Base-by-base conservation (phyloP, 1,284 basidiomycete genomes). In the Ceratobasidium sp. region DNA sequence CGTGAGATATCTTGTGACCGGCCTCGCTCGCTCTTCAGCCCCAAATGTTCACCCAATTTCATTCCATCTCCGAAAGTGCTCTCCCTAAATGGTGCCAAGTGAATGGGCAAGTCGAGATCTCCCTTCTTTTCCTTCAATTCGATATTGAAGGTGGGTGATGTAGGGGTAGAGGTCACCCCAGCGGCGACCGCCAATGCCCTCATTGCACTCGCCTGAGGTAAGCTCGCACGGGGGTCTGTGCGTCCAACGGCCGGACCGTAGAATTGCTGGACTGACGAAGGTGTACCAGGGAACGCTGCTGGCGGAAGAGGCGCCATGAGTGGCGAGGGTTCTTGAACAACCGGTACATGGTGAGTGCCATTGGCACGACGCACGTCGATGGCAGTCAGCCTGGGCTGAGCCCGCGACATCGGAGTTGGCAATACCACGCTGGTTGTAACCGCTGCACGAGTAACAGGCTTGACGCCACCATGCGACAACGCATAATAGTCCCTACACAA, bases 171-270 rank as follows among this genome's bases (percentile, higher is more conserved):
- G 1, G 60, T 25, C 7, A 64, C 49, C 4, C 60, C 60, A 20
- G 60, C 60, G 15, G 60, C 60, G 29, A 64, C 34, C 12, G 60
- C 60, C 35, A 64, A 31, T 22, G 60, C 60, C 47, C 60, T 35
- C 29, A 64, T 50, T 17, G 60, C 60, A 35, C 60, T 64, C 22
- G 47, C 20, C 31, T 31, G 29, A 12, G 45, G 29, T 32, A 64
- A 53, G 17, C n/a, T 38, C 47, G 32, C 15, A 7, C 25, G 13
- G 6, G 47, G 17, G 1, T 32, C 31, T 0, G 60, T 25, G 8
- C 60, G 60, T 3, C 34, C 60, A 47, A 64, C 52, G n/a, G 60
- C 60, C 6, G 60, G 60, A 1, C 60, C 60, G 20, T 64, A 64
- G 29, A 64, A 64, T 2, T 7, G 15, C 15, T 64, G 31, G n/a